phyloP scores from a whole-genome alignment of 2,329 filamentous ascomycete species.

The Aspergillus vadensis region DNA sequence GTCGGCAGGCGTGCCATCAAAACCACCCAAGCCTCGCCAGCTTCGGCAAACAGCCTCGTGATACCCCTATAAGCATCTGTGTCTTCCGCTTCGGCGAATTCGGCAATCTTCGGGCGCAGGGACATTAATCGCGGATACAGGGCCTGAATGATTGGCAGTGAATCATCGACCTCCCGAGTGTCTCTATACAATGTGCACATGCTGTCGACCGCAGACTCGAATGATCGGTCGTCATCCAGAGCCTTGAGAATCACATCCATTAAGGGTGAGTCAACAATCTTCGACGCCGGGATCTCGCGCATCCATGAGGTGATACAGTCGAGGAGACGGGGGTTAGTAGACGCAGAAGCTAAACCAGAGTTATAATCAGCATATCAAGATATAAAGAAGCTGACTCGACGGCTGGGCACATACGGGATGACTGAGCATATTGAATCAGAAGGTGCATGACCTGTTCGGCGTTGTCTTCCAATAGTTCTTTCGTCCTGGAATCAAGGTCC shows the following conservation, averaged over 20 bases:
- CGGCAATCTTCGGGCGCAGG: conserved; percentile 73
- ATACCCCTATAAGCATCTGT: conserved; percentile 82
- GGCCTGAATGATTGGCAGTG: conserved; percentile 74
- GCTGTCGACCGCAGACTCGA: conserved; percentile 88
- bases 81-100: conserved; percentile 78
- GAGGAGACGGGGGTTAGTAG: conserved; percentile 84
- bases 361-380: conserved; percentile 18
- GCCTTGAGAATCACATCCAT: conserved; percentile 79
- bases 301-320: conserved; percentile 98
- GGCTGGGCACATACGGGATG: conserved; percentile 65
- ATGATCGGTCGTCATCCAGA: conserved; percentile 72
- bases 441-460: conserved; percentile 83
- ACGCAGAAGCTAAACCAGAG: conserved; percentile 63
- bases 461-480: conserved; percentile 88
- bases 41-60: conserved; percentile 87
- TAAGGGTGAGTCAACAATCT: conserved; percentile 82
- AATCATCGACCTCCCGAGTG: conserved; percentile 91
- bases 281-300: conserved; percentile 81
- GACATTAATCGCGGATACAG: conserved; percentile 80
- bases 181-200: conserved; percentile 89
- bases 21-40: conserved; percentile 92
- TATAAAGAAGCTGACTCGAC: background rate
- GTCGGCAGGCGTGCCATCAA: conserved; percentile 80
- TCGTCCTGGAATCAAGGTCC: conserved; percentile 81
- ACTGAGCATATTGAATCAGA: conserved; percentile 86